Base-by-base conservation (phyloP, 768 basidiomycete genomes). In the Lactarius psammicola region DNA sequence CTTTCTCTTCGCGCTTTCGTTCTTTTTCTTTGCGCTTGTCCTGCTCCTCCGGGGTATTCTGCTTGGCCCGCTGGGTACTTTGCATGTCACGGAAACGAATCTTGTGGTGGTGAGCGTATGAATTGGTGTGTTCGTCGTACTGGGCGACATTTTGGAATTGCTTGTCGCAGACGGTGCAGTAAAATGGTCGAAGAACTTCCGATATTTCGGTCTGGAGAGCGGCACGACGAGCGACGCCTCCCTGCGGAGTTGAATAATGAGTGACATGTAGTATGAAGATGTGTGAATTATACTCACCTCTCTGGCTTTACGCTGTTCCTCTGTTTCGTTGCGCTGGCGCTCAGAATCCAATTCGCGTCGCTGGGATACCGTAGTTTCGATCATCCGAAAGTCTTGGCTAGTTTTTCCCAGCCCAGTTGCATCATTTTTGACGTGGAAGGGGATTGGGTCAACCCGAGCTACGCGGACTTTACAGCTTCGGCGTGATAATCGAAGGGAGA, bases 111-210 rank as follows among this genome's bases (percentile, higher is more conserved):
- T 93, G 91, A 0, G 90, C 89, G 69, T 92, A 93, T 8, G 92
- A 92, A 72, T 93, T 94, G 61, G 89, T 90, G 75, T 94, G 92
- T 72, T 94, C 92, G 69, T 94, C 92, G 71, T 90, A 94, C 72
- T 92, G 92, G 0, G 90, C 86, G 23, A 94, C 89, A 57, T 83
- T 94, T 74, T 87, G 83, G 78, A 93, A 94, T 74, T 94, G 92
- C 74, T 93, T 93, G 67, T 92, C 90, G 78, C 92, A 94, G 23
- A 92, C 81, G 30, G 80, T 76, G 74, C 92, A 94, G 73, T 92
- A 93, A 76, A 94, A 94, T 10, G 89, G 81, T 36, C 82, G 81
- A 56, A 94, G 80, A 5, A 86, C 86, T 56, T 81, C 80, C 1
- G 82, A 84, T 34, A 94, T 85, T 73, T 94, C 89, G 31, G 80